Base-by-base conservation (phyloP, 345 rosid genomes). In the Citrus maxima region DNA sequence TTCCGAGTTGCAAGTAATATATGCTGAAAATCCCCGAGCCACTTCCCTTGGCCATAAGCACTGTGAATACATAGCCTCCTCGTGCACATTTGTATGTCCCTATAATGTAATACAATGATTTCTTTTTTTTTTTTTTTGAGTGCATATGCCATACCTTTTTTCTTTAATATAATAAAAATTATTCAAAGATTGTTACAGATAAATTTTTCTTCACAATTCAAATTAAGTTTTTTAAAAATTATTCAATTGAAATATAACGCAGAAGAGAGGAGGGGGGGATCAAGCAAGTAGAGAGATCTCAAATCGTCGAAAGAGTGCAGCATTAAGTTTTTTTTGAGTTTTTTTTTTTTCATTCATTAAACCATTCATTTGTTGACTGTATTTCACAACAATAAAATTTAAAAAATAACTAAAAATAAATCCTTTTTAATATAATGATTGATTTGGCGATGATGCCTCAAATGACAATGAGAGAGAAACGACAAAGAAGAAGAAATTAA, bases 41-140 rank as follows among this genome's bases (percentile, higher is more conserved):
- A 25, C n/a, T 67, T 35, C 3, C 58, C 22, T 46, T 13, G 1
- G 58, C 70, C 42, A 32, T 49, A 60, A 70, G 72, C 64, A 25
- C 61, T 64, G 58, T 72, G 72, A 72, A 72, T 72, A 72, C 65
- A 37, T 72, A 72, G 71, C 28, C 77, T 54, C 28, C 77, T 64
- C 18, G 40, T 55, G 35, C 19, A 24, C 21, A 38, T 10, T 64
- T 34, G 51, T 30, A 38, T 30, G 75, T 51, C 63, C 73, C 67
- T 60, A 35, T 64, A 56, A 37, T 21, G 22, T 67, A 22, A 69
- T 67, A 14, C 2, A 13, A 55, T 24, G 30, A 16, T 14, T 58
- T 40, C 16, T 22, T 54, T 24, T 49, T n/a, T 24, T 16, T n/a
- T 30, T 34, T 54, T 16, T 49, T n/a, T 9, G 4, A 56, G 73